Conservation (phyloP, 2,329 filamentous ascomycete genomes). For the Anthostomella pinea region DNA sequence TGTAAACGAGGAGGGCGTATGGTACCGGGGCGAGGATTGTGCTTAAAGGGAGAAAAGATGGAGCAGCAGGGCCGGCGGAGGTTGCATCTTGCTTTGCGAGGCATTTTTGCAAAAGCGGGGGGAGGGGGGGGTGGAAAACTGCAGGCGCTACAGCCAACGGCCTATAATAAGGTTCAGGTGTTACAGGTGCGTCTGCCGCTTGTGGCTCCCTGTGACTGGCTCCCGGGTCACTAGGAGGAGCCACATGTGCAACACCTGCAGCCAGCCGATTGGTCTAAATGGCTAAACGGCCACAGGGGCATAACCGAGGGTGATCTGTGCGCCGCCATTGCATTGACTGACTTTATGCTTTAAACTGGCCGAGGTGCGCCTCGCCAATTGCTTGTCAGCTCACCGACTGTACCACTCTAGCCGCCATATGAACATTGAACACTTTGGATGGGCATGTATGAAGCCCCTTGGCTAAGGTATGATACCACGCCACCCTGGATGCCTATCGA, state of each 20-base stretch:
- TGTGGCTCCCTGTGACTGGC: background rate
- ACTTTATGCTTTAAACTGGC: constrained; percentile 28
- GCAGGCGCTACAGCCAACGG: too few relatives aligned
- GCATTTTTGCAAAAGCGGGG: constrained; percentile 11
- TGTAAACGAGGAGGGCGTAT: constrained; percentile 29
- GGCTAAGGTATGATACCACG: too few relatives aligned
- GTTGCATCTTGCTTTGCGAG: constrained; percentile 12
- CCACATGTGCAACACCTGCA: too few relatives aligned
- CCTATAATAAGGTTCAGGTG: too few relatives aligned
- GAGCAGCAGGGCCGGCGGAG: constrained; percentile 18
- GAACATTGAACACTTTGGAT: too few relatives aligned
- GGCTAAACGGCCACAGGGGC: constrained; percentile 8
- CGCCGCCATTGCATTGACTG: constrained; percentile 26
- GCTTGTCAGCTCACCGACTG: too few relatives aligned
- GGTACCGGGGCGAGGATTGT: constrained; percentile 31
- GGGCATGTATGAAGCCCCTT: too few relatives aligned
- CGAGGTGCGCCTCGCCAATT: too few relatives aligned
- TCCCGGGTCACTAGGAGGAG: too few relatives aligned
- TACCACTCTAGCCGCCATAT: constrained; percentile 4
- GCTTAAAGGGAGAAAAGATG: constrained; percentile 30
- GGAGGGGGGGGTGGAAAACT: constrained; percentile 6
- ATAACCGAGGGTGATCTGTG: constrained; percentile 20
- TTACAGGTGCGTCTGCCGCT: too few relatives aligned
- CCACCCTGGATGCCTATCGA: too few relatives aligned
- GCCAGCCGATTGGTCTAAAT: constrained; percentile 4